Conservation (phyloP, 202 grass and related monocot species). For the Elaeis oleifera region DNA sequence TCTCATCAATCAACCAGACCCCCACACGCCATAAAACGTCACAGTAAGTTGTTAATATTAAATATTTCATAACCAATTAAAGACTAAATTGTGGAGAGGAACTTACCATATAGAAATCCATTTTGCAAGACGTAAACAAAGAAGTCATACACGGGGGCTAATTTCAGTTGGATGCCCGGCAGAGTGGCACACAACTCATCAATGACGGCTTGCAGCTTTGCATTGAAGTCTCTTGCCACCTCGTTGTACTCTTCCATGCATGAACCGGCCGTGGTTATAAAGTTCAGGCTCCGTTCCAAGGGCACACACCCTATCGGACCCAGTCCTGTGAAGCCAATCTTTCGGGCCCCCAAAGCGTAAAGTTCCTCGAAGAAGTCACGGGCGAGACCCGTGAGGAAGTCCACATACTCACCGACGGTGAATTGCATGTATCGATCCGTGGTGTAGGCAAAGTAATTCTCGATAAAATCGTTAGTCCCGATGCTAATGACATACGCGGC, state of each 20-base stretch:
- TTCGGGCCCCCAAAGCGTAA: constrained; percentile 47
- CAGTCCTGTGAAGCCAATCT: constrained; percentile 47
- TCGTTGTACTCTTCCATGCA: constrained; percentile 46
- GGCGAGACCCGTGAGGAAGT: constrained; percentile 31
- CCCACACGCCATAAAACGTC: no score
- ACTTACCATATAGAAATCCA: constrained; percentile 30
- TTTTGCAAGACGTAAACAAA: constrained; percentile 24
- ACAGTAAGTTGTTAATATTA: no score
- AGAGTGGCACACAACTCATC: constrained; percentile 20
- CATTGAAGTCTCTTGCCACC: constrained; percentile 40
- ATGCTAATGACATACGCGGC: constrained; percentile 58
- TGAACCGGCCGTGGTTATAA: not conserved
- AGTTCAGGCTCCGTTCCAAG: constrained; percentile 19
- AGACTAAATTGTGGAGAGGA: no score
- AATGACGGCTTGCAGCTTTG: constrained; percentile 27
- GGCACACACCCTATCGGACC: constrained; percentile 50
- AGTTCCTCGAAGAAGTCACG: constrained; percentile 37
- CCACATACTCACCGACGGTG: constrained; percentile 27
- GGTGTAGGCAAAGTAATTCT: constrained; percentile 49
- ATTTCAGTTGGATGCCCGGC: constrained; percentile 32
- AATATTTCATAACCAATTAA: no score
- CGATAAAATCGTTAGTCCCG: constrained; percentile 71
- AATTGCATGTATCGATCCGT: constrained; percentile 36
- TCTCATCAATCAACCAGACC: no score
- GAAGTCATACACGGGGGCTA: constrained; percentile 40